phyloP scores from a whole-genome alignment of 1,284 basidiomycete species.

The Dichomitus squalens region DNA sequence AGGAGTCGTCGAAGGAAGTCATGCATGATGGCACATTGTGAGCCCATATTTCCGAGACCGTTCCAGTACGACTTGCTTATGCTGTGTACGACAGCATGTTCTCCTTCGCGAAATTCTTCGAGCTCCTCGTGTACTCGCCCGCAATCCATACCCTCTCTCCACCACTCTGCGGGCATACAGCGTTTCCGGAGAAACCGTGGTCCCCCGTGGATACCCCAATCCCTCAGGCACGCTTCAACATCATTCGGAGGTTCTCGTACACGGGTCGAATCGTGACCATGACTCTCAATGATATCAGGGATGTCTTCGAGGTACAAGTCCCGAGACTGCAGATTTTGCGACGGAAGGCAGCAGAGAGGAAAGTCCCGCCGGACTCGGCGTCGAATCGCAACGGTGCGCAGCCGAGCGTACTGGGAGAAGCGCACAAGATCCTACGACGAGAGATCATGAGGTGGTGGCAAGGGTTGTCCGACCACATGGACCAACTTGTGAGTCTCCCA shows the following conservation, averaged over 20 bases:
- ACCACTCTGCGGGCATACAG: conserved; percentile 56
- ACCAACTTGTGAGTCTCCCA: conserved; percentile 51
- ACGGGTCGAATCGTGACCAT: conserved; percentile 46
- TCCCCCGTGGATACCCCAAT: conserved; percentile 35
- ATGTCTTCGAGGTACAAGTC: conserved; percentile 62
- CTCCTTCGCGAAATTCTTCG: conserved; percentile 70
- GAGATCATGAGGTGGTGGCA: conserved; percentile 73
- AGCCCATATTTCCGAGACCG: conserved; percentile 26
- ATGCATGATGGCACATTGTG: conserved; percentile 64
- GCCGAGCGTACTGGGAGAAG: conserved; percentile 30
- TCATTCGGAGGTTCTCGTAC: conserved; percentile 54
- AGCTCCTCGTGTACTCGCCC: conserved; percentile 64
- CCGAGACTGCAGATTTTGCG: conserved; percentile 60
- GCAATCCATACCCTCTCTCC: conserved; percentile 42
- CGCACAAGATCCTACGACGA: conserved; percentile 49
- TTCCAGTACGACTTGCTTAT: background rate
- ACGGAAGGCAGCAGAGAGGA: conserved; percentile 31
- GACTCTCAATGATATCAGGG: conserved; percentile 46
- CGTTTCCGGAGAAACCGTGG: conserved; percentile 38
- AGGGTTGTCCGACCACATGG: conserved; percentile 58
- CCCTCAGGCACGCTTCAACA: conserved; percentile 42
- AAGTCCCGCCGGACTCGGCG: conserved; percentile 8
- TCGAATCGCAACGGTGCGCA: conserved; percentile 6
- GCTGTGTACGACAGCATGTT: conserved; percentile 36
- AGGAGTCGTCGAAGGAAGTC: conserved; percentile 37